Percentiles rank a stretch among this genome's conserved stretches.
Conservation (phyloP, 305 asterid species). For the Fraxinus albicans region DNA sequence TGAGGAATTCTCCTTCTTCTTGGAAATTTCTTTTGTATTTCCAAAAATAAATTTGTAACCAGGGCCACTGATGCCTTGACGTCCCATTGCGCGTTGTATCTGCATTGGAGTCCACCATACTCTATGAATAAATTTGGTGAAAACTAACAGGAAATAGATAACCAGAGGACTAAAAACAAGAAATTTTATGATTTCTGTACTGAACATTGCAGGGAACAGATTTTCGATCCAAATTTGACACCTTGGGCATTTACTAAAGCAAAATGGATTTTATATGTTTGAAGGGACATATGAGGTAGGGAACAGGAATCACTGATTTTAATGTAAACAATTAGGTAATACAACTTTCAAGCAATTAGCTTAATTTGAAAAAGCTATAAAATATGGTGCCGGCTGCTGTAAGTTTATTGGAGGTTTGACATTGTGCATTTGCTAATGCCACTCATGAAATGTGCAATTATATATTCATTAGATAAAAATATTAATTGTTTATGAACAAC, state of each 20-base stretch:
- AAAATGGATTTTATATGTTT: conserved; percentile 1
- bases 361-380: not conserved
- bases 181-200: not conserved
- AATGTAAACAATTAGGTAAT: not conserved
- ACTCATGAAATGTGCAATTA: not conserved
- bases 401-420: not conserved
- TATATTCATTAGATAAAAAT: not conserved
- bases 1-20: conserved; percentile 6
- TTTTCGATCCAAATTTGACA: not conserved
- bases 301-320: not conserved
- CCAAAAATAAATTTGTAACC: conserved; percentile 17
- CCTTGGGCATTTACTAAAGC: not conserved
- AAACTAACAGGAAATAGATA: conserved; percentile 4
- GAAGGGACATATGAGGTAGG: conserved; percentile 18
- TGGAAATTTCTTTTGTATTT: conserved; percentile 4
- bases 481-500: not conserved
- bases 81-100: conserved; percentile 5
- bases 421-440: not conserved
- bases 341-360: not conserved
- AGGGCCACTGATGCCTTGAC: conserved; percentile 20
- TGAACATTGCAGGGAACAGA: not conserved
- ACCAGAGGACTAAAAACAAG: conserved; percentile 7
- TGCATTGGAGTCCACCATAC: conserved; percentile 18
- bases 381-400: not conserved
- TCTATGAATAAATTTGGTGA: conserved; percentile 3